These are phyloP conservation scores for Colletotrichum magnum DNA, from an alignment of 2,329 filamentous ascomycete genomes.

Conservation along the genomic window DNA sequence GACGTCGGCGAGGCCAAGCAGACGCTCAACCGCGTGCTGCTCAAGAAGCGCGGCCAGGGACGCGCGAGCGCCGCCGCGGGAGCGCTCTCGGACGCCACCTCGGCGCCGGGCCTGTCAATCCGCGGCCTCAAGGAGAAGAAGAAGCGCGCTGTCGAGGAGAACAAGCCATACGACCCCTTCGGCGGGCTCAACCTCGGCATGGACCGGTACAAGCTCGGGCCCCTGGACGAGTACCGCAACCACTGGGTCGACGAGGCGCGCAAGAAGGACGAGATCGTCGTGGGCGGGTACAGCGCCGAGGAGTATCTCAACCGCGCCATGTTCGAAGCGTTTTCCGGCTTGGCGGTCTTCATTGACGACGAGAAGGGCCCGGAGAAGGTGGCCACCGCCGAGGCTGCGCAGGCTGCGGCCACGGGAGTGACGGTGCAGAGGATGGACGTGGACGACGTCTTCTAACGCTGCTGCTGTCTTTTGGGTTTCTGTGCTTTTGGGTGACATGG, in stretches of 20 bases:
- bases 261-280: constrained; percentile 75
- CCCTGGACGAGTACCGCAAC: constrained; percentile 78
- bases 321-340: constrained; percentile 89
- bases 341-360: constrained; percentile 89
- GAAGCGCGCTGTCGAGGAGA: constrained; percentile 64
- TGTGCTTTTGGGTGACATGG: constrained; percentile 8
- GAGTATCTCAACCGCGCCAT: constrained; percentile 88
- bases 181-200: constrained; percentile 79
- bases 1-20: constrained; percentile 72
- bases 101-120: constrained; percentile 70
- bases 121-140: constrained; percentile 82
- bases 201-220: constrained; percentile 75
- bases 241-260: constrained; percentile 79
- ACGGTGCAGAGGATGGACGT: constrained; percentile 61
- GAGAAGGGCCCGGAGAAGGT: constrained; percentile 68
- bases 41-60: constrained; percentile 79
- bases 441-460: constrained; percentile 53
- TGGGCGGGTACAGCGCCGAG: constrained; percentile 85
- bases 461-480: constrained; percentile 18
- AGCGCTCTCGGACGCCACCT: constrained; percentile 51
- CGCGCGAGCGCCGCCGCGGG: constrained; percentile 49
- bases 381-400: constrained; percentile 51
- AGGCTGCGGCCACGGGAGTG: constrained; percentile 50
- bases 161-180: constrained; percentile 90
- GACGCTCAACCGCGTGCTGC: constrained; percentile 72